Percentiles rank a stretch among this genome's conserved stretches.
These are phyloP conservation scores for Apiotrichum laibachii DNA, from an alignment of 1,284 basidiomycete species.

Conservation along the genomic window DNA sequence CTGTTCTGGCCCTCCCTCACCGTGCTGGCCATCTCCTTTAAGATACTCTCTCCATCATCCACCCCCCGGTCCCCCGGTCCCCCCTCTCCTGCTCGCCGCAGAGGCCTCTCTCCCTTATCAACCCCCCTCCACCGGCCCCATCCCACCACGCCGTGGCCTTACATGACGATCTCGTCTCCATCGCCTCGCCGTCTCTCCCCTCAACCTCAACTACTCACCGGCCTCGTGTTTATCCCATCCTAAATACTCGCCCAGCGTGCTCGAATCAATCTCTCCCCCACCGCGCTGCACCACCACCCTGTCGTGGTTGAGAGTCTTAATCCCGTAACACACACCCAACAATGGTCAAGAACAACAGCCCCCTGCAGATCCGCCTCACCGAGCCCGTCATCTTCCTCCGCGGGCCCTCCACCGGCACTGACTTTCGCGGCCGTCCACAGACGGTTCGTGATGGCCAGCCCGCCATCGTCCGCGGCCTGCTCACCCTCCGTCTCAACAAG, in stretches of 20 bases:
- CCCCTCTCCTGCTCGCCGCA: no score
- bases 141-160: conserved; percentile 53
- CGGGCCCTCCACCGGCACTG: conserved; percentile 49
- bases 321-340: conserved; percentile 54
- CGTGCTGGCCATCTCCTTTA: no score
- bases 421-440: conserved; percentile 54
- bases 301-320: conserved; percentile 35
- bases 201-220: not conserved
- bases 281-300: not conserved
- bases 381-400: conserved; percentile 80
- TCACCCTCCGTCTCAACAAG: conserved; percentile 75
- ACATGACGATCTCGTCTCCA: not conserved
- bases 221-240: not conserved
- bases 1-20: no score
- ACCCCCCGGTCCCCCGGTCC: no score
- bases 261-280: not conserved
- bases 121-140: conserved; percentile 1
- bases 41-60: no score
- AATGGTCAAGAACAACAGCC: conserved; percentile 69
- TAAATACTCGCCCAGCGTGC: not conserved
- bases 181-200: not conserved
- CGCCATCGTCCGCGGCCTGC: conserved; percentile 80
- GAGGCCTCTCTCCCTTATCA: not conserved
- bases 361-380: conserved; percentile 66
- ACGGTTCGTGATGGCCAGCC: conserved; percentile 59